Conservation (phyloP, 2,329 filamentous ascomycete species). For the Clarireedia monteithiana region DNA sequence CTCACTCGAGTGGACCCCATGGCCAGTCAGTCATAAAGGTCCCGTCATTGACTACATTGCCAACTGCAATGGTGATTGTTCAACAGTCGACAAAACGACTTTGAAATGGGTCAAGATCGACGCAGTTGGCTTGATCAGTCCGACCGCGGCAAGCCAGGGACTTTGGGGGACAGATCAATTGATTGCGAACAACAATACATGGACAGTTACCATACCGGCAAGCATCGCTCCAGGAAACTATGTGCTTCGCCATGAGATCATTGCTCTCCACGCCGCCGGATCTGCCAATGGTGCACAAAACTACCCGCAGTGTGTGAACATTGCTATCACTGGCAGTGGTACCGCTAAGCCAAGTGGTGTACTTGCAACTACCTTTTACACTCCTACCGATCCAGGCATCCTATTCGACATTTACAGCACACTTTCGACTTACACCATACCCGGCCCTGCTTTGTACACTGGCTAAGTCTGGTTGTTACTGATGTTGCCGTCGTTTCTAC, state of each 20-base stretch:
- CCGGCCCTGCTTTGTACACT: slow-evolving; percentile 29
- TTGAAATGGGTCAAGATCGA: slow-evolving; percentile 39
- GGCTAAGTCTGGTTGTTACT: not conserved
- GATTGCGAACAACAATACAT: slow-evolving; percentile 45
- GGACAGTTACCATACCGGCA: slow-evolving; percentile 39
- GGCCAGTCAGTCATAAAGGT: slow-evolving; percentile 54
- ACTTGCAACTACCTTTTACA: slow-evolving; percentile 35
- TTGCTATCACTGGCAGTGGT: slow-evolving; percentile 38
- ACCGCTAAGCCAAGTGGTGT: slow-evolving; percentile 32
- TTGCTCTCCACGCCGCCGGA: slow-evolving; percentile 23
- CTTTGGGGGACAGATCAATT: slow-evolving; percentile 40
- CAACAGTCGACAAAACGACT: slow-evolving; percentile 32
- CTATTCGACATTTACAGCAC: slow-evolving; percentile 32
- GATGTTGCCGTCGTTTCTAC: no score
- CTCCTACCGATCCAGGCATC: slow-evolving; percentile 35
- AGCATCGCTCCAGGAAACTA: slow-evolving; percentile 40
- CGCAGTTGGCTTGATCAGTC: slow-evolving; percentile 29
- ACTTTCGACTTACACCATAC: slow-evolving; percentile 29
- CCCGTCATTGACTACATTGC: slow-evolving; percentile 28
- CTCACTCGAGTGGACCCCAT: slow-evolving; percentile 52
- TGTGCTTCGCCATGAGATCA: slow-evolving; percentile 41
- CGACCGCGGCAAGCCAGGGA: slow-evolving; percentile 23
- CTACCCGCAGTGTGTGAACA: slow-evolving; percentile 44
- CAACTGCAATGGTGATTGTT: slow-evolving; percentile 33
- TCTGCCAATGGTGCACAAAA: slow-evolving; percentile 38